Conservation (phyloP, 352 stramenopile genomes). For the Phytopythium delawarense region DNA sequence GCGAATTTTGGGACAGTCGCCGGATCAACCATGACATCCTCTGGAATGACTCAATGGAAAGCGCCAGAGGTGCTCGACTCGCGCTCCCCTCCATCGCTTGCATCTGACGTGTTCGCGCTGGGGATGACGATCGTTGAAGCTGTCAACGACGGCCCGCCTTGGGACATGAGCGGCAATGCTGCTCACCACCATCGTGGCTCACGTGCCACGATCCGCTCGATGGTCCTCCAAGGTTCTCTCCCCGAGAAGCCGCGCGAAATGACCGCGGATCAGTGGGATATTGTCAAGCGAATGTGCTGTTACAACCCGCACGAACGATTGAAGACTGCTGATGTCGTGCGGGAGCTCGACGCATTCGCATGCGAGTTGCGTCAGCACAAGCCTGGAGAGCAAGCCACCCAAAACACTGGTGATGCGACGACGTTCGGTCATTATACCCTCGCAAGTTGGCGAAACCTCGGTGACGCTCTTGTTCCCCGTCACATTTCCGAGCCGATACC, state of each 20-base stretch:
- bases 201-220: background rate
- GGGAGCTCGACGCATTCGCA: slow-evolving; percentile 5
- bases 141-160: slow-evolving; percentile 19
- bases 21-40: background rate
- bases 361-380: background rate
- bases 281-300: slow-evolving; percentile 23
- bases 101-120: slow-evolving; percentile 24
- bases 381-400: background rate
- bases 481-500: background rate
- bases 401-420: background rate
- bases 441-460: background rate
- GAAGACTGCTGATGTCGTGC: slow-evolving; percentile 20
- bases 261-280: slow-evolving; percentile 18
- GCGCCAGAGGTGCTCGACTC: slow-evolving; percentile 16
- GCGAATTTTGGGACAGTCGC: slow-evolving; percentile 11
- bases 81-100: slow-evolving; percentile 7
- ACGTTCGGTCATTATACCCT: background rate
- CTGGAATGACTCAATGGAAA: slow-evolving; percentile 17
- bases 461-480: background rate
- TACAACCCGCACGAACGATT: slow-evolving; percentile 19
- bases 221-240: slow-evolving; percentile 11
- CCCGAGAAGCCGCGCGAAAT: slow-evolving; percentile 12
- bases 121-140: slow-evolving; percentile 30
- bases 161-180: slow-evolving; percentile 5
- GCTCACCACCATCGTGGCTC: background rate